Evolutionary conservation across 352 stramenopile species (phyloP), one percentile per base, ranked within the genome.

Genomic region (Phytophthora syringae): DNA sequence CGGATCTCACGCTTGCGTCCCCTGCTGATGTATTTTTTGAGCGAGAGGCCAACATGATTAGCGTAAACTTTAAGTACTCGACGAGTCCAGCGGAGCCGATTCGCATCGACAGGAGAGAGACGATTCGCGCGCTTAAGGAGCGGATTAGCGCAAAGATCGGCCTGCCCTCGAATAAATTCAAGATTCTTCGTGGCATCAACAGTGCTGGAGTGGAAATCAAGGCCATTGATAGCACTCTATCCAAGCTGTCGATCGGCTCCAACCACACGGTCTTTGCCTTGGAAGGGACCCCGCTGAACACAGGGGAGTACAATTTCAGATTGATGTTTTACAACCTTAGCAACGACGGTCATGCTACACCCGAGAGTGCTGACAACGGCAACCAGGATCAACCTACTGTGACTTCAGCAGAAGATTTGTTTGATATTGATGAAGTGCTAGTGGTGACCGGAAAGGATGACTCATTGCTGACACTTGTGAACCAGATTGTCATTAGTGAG

Each of bases 181-280:
- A 95, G 66, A 54, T 95, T 21, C 62, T 91, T n/a, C 86, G 86
- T 20, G 86, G 86, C 1, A 84, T 82, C 25, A 83, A 89, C 37
- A 82, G 74, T 28, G 75, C 82, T 20, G 80, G 83, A 20, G 82
- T 92, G 9, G 86, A 95, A 61, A 90, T 95, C 52, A 95, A 95
- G 69, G 77, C 77, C 2, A 79, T 92, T 36, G 83, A 95, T 39
- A 88, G 77, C 49, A 90, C 84, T 20, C 64, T 95, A 3, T 88
- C 79, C 20, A 92, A 91, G 50, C 55, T 95, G 2, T 89, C 84
- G 18, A 90, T 95, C 15, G 72, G 79, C 7, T 78, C 85, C 28
- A 90, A 90, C 43, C 75, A 86, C 32, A 84, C 78, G 1, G 68
- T 95, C 27, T 93, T 86, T 37, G 77, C 82, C 2, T 58, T 90